Conservation (phyloP, 441 rosid species). For the Codiaeum variegatum region DNA sequence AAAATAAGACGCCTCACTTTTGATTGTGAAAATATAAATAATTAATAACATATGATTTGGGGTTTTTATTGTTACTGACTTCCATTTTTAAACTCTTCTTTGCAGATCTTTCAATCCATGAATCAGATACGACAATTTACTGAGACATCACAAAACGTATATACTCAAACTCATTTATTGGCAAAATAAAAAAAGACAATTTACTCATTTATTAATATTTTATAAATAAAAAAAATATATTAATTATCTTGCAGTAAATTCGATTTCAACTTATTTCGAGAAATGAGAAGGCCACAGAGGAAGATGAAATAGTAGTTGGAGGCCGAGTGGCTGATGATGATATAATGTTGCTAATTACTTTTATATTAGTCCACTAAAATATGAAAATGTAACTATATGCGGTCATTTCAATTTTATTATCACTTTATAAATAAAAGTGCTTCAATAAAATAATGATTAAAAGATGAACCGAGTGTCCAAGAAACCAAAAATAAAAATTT, state of each 20-base stretch:
- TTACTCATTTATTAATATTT: no score
- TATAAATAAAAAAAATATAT: no score
- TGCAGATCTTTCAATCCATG: neutral
- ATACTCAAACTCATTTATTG: no score
- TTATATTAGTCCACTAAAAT: neutral
- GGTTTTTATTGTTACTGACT: slow-evolving; percentile 11
- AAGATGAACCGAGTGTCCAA: neutral
- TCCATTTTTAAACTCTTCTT: neutral
- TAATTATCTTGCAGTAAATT: no score
- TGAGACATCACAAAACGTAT: no score
- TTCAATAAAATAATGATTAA: neutral
- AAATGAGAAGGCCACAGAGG: neutral
- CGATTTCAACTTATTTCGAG: no score
- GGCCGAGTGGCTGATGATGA: slow-evolving; percentile 1
- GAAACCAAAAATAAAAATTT: neutral
- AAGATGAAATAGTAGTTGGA: neutral
- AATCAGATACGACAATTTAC: neutral
- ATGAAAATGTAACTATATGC: neutral
- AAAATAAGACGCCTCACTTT: slow-evolving; percentile 17
- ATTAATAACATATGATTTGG: neutral
- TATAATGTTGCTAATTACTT: neutral
- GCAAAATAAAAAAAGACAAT: no score
- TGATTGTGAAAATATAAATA: slow-evolving; percentile 7
- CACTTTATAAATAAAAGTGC: neutral
- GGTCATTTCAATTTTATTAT: slow-evolving; percentile 1